phyloP scores from a whole-genome alignment of 805 yeast species.

The Ogataea kodamae region DNA sequence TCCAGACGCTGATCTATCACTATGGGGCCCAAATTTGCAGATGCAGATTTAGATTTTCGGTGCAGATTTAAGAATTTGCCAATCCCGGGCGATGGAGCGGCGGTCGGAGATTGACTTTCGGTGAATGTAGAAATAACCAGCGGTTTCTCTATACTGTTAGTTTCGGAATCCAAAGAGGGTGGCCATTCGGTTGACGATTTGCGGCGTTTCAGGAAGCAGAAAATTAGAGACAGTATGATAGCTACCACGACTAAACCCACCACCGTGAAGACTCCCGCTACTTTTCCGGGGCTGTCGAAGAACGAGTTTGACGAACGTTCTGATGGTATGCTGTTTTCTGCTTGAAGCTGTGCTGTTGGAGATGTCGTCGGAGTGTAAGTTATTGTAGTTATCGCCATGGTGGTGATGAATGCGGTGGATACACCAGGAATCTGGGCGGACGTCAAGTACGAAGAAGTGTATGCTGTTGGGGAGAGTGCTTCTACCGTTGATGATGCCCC shows the following conservation, averaged over 20 bases:
- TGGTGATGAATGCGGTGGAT: conserved; percentile 23
- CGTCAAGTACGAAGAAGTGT: conserved; percentile 12
- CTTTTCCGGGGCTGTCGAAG: conserved; percentile 60
- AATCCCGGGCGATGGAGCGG: conserved; percentile 4
- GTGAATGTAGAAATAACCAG: conserved; percentile 14
- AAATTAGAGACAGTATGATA: conserved; percentile 39
- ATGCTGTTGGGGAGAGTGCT: conserved; percentile 5
- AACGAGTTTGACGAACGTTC: background rate
- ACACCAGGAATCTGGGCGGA: conserved; percentile 12
- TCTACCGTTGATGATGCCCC: conserved; percentile 12
- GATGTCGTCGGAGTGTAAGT: conserved; percentile 10
- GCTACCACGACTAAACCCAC: conserved; percentile 63
- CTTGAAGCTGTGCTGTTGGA: conserved; percentile 2
- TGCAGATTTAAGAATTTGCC: conserved; percentile 9
- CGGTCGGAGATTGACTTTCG: conserved; percentile 4
- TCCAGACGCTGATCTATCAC: conserved; percentile 61
- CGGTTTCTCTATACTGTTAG: conserved; percentile 22
- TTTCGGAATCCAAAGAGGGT: conserved; percentile 21
- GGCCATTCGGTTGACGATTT: conserved; percentile 5
- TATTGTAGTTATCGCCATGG: conserved; percentile 20
- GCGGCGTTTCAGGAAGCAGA: conserved; percentile 35
- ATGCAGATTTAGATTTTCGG: conserved; percentile 8
- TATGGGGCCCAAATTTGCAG: conserved; percentile 8
- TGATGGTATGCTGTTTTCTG: conserved; percentile 4
- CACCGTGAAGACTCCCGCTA: conserved; percentile 80